Evolutionary conservation across 257 asterid species (phyloP).

Genomic region (Primulina tabacum): DNA sequence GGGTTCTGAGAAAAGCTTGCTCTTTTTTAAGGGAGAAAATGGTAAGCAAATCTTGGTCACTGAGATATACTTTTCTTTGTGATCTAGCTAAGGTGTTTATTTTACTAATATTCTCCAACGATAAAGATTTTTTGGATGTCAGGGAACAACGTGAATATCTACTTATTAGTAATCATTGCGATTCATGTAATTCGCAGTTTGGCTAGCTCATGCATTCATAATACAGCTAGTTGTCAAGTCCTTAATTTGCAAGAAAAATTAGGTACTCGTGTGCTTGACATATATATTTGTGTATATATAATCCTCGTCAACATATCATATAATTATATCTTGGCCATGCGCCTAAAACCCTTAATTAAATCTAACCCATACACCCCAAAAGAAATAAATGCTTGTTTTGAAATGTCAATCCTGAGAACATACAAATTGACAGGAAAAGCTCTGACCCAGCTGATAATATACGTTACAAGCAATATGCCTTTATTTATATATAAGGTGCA

Average conservation of each 20-base stretch:
- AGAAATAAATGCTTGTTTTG: background rate
- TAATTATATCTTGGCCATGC: no score
- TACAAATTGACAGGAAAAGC: slow-evolving; percentile 20
- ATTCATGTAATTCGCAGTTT: background rate
- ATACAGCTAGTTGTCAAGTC: background rate
- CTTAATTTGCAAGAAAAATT: no score
- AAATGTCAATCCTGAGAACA: slow-evolving; percentile 25
- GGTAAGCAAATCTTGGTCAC: slow-evolving; percentile 46
- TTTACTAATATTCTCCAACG: slow-evolving; percentile 12
- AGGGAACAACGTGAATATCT: slow-evolving; percentile 21
- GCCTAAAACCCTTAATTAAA: background rate
- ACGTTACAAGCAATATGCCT: slow-evolving; percentile 13
- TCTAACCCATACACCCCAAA: background rate
- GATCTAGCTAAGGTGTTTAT: slow-evolving; percentile 31
- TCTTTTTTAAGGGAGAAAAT: slow-evolving; percentile 25
- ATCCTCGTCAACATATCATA: no score
- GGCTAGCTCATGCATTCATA: background rate
- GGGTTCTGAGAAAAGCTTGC: slow-evolving; percentile 32
- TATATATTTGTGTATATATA: no score
- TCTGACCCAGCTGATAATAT: slow-evolving; percentile 17
- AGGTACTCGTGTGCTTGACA: no score
- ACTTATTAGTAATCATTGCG: slow-evolving; percentile 45
- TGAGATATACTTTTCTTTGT: slow-evolving; percentile 36
- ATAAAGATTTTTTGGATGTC: slow-evolving; percentile 14
- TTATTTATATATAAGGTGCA: slow-evolving; percentile 17